Conservation (phyloP, 2,329 filamentous ascomycete genomes). For the Helicocarpus griseus region DNA sequence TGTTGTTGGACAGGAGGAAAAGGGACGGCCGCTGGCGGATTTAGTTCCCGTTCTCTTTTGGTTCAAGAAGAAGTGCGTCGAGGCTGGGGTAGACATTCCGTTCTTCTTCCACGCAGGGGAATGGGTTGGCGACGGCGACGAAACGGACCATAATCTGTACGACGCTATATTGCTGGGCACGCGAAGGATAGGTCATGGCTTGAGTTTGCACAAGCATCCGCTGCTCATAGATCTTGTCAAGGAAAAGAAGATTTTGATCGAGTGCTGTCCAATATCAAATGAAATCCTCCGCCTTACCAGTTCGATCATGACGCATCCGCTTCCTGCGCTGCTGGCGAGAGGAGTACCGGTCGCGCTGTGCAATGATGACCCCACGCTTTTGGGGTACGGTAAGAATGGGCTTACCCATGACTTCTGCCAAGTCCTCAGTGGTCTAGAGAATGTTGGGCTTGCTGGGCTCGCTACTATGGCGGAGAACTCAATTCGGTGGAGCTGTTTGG, state of each 20-base stretch:
- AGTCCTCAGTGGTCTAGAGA: slow-evolving; percentile 85
- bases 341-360: slow-evolving; percentile 76
- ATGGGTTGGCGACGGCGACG: slow-evolving; percentile 67
- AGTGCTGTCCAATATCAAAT: slow-evolving; percentile 88
- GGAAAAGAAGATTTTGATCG: slow-evolving; percentile 76
- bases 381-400: slow-evolving; percentile 71
- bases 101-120: slow-evolving; percentile 97
- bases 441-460: slow-evolving; percentile 76
- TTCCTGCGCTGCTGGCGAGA: slow-evolving; percentile 69
- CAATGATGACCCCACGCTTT: slow-evolving; percentile 84
- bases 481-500: slow-evolving; percentile 79
- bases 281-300: slow-evolving; percentile 73
- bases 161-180: slow-evolving; percentile 82
- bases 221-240: slow-evolving; percentile 81
- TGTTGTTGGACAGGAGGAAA: slow-evolving; percentile 79
- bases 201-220: slow-evolving; percentile 84
- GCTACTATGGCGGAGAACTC: slow-evolving; percentile 87
- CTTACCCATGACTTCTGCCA: slow-evolving; percentile 95
- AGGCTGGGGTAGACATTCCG: slow-evolving; percentile 70
- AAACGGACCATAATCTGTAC: slow-evolving; percentile 77
- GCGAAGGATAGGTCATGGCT: slow-evolving; percentile 79
- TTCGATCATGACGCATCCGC: slow-evolving; percentile 65
- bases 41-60: slow-evolving; percentile 79
- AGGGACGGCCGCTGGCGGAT: slow-evolving; percentile 63
- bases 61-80: slow-evolving; percentile 78